Evolutionary conservation across 495 filamentous ascomycete species (phyloP).

Genomic region (Oleoguttula mirabilis): DNA sequence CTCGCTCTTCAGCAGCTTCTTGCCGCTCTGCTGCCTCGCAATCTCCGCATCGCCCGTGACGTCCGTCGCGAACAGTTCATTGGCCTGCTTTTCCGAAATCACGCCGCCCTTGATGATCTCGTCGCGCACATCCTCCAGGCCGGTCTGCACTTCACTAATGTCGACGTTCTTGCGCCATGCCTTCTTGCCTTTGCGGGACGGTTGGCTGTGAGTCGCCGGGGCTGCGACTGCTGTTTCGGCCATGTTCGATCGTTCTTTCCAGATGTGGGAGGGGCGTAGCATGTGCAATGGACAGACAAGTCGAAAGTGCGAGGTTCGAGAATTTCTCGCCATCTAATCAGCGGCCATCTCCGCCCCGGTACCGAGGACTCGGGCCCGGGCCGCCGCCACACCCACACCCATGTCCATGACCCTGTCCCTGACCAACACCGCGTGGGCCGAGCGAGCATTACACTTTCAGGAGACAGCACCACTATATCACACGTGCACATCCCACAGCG

Average conservation of each 20-base stretch:
- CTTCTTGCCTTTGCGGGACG: constrained; percentile 93
- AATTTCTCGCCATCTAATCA: constrained; percentile 6
- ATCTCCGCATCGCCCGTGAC: constrained; percentile 52
- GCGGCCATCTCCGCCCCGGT: constrained; percentile 6
- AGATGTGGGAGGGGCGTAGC: no score
- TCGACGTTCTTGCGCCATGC: constrained; percentile 98
- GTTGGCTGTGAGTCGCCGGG: constrained; percentile 58
- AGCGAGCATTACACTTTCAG: no score
- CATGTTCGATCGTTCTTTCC: no score
- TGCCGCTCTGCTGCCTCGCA: constrained; percentile 46
- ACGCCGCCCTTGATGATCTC: constrained; percentile 87
- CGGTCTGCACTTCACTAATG: constrained; percentile 68
- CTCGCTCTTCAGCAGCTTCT: constrained; percentile 72
- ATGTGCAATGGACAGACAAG: no score
- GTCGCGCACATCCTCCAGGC: constrained; percentile 70
- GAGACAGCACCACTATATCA: no score
- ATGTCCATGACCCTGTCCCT: no score
- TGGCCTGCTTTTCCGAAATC: constrained; percentile 68
- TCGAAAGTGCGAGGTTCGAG: no score
- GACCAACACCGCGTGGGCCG: no score
- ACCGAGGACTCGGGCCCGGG: no score
- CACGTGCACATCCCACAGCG: no score
- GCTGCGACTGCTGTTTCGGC: constrained; percentile 22
- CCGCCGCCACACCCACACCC: no score
- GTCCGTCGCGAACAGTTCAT: constrained; percentile 75